A percentile compares a stretch with the other conserved stretches of the same genome.
These are phyloP conservation scores for Sporisorium exsertum DNA, from an alignment of 1,284 basidiomycete species.

Conservation along the genomic window DNA sequence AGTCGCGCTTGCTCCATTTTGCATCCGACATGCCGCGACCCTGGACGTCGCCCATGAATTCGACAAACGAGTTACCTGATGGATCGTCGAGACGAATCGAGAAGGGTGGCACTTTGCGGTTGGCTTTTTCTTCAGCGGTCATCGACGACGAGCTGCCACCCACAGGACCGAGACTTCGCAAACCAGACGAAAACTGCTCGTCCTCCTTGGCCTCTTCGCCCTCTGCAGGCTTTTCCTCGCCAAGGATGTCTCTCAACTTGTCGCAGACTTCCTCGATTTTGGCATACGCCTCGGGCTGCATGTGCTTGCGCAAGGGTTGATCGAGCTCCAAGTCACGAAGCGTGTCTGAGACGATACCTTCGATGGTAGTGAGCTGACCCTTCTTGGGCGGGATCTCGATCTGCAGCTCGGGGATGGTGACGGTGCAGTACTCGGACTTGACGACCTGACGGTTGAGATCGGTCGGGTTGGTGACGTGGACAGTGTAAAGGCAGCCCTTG, in stretches of 20 bases:
- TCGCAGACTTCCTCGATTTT: constrained; percentile 84
- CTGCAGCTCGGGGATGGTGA: constrained; percentile 87
- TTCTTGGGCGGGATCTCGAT: constrained; percentile 86
- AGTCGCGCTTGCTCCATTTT: constrained; percentile 92
- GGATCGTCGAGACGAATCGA: constrained; percentile 92
- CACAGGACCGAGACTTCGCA: constrained; percentile 44
- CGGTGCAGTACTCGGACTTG: constrained; percentile 84
- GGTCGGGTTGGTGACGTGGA: constrained; percentile 77
- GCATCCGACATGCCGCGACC: constrained; percentile 77
- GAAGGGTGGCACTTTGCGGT: constrained; percentile 78
- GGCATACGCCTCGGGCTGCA: constrained; percentile 80
- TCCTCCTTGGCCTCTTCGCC: constrained; percentile 66
- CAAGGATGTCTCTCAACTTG: constrained; percentile 78
- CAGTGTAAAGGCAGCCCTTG: constrained; percentile 78
- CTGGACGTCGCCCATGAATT: constrained; percentile 61
- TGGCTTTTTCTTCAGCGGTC: constrained; percentile 55
- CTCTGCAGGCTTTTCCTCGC: constrained; percentile 72
- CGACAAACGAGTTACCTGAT: constrained; percentile 87
- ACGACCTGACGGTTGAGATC: constrained; percentile 95
- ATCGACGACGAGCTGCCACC: constrained; percentile 29
- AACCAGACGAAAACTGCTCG: constrained; percentile 52
- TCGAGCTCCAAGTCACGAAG: constrained; percentile 83
- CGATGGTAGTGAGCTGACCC: constrained; percentile 94
- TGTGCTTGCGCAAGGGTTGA: constrained; percentile 86
- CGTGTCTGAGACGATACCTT: constrained; percentile 89